Evolutionary conservation across 805 yeast genomes (phyloP).

Genomic region (Wickerhamiella azymoides): DNA sequence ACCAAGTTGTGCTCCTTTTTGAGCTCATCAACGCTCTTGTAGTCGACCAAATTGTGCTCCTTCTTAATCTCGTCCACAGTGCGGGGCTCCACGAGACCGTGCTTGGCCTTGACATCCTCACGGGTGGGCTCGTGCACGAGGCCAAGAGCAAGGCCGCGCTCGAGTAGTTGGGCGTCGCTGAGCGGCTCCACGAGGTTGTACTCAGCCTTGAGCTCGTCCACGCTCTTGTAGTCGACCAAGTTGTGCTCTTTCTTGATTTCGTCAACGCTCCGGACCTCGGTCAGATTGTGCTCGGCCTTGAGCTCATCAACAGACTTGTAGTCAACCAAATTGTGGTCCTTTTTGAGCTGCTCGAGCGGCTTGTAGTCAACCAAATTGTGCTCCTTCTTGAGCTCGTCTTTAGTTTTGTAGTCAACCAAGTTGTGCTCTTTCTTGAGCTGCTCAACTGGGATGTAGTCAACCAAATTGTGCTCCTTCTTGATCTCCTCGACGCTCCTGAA

Average conservation of each 20-base stretch:
- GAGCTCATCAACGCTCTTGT: constrained; percentile 1
- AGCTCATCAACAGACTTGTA: constrained; percentile 48
- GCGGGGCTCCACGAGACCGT: constrained; percentile 18
- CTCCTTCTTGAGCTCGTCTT: constrained; percentile 6
- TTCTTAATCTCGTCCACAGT: not conserved
- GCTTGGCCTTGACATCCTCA: constrained; percentile 28
- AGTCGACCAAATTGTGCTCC: constrained; percentile 8
- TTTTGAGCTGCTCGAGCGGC: constrained; percentile 8
- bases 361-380: constrained; percentile 14
- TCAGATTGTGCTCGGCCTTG: not conserved
- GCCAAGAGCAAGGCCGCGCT: constrained; percentile 57
- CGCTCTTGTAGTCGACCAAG: constrained; percentile 10
- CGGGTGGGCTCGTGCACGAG: constrained; percentile 52
- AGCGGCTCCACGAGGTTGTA: constrained; percentile 14
- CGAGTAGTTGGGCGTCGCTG: constrained; percentile 25
- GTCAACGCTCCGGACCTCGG: not conserved
- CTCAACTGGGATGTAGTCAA: constrained; percentile 3
- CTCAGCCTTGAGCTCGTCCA: constrained; percentile 6
- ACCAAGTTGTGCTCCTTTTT: constrained; percentile 5
- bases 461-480: constrained; percentile 13
- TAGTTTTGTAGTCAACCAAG: constrained; percentile 4
- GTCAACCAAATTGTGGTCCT: not conserved
- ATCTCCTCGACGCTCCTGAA: constrained; percentile 7
- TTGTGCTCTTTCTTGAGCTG: constrained; percentile 7
- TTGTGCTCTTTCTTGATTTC: constrained; percentile 1